Conservation (phyloP, 257 asterid species). For the Galeopsis tetrahit region DNA sequence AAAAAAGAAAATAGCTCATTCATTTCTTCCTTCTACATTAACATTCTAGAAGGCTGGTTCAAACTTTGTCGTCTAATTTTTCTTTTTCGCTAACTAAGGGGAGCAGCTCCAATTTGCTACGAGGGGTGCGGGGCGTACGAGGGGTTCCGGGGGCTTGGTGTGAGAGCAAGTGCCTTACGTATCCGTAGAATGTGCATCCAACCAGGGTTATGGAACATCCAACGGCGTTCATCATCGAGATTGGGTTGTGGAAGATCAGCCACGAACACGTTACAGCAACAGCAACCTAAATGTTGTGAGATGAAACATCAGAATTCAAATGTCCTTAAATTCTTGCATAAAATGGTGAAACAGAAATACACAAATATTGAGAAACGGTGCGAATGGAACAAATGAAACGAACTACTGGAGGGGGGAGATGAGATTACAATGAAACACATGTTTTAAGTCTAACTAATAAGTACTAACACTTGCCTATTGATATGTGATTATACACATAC, state of each 20-base stretch:
- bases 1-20: constrained; percentile 4
- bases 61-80: constrained; percentile 72
- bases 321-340: not conserved
- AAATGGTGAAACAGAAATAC: too few relatives aligned
- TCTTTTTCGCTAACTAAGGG: constrained; percentile 83
- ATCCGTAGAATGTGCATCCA: constrained; percentile 95
- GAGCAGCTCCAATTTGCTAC: constrained; percentile 59
- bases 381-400: too few relatives aligned
- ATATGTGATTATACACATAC: too few relatives aligned
- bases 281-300: constrained; percentile 60
- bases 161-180: constrained; percentile 73
- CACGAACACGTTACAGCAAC: constrained; percentile 94
- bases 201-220: constrained; percentile 81
- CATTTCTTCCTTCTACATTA: constrained; percentile 34
- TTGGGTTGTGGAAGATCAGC: constrained; percentile 88
- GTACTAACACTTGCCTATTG: too few relatives aligned
- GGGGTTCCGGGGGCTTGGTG: constrained; percentile 72
- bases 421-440: too few relatives aligned
- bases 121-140: constrained; percentile 65
- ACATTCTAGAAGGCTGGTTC: constrained; percentile 11
- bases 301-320: not conserved
- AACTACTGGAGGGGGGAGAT: too few relatives aligned
- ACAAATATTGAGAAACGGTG: too few relatives aligned
- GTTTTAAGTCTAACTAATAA: too few relatives aligned
- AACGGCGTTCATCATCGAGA: constrained; percentile 75